Base-by-base conservation (phyloP, 768 basidiomycete genomes). In the Pleurotus citrinopileatus region DNA sequence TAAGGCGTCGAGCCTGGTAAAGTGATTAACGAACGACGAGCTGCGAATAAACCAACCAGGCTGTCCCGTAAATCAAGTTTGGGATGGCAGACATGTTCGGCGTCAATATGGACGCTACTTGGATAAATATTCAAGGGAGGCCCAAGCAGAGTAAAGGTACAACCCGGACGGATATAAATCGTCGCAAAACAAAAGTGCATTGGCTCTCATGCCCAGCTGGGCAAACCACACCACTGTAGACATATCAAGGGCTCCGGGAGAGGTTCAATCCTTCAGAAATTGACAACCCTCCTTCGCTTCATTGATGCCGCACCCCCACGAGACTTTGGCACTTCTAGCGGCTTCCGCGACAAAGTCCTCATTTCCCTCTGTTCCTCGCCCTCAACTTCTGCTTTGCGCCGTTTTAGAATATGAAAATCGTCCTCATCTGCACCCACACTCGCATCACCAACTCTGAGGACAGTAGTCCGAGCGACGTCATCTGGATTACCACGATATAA, bases 391-490 rank as follows among this genome's bases (percentile, higher is more conserved):
- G 66, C 70, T 42, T 74, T 81, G 51, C 72, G 78, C 40, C 92
- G 80, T 64, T 86, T 87, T 66, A 94, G 78, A 0, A 75, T 75
- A 67, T 94, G 94, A 70, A 95, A 97, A 65, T 97, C 95, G 63
- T 98, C 95, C 67, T 98, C 95, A 65, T 98, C 95, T 7, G 95
- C 87, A 20, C 93, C 92, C 0, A 79, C 83, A n/a, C n/a, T n/a
- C 34, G 75, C 82, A 26, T 65, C 65, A 15, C 81, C 79, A 5
- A 78, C 68, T 15, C 83, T 77, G 0, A 38, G 1, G 13, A 40
- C 5, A 2, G 17, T 7, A 7, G 38, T 40, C 17, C 19, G 13
- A 19, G 13, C 50, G 12, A 26, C 13, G 26, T 52, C 36, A 6
- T n/a, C 34, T 52, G 7, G 29, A 37, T 4, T 6, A 20, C 12